Evolutionary conservation across 345 rosid genomes (phyloP).

Genomic region (Capsella bursapastoris): DNA sequence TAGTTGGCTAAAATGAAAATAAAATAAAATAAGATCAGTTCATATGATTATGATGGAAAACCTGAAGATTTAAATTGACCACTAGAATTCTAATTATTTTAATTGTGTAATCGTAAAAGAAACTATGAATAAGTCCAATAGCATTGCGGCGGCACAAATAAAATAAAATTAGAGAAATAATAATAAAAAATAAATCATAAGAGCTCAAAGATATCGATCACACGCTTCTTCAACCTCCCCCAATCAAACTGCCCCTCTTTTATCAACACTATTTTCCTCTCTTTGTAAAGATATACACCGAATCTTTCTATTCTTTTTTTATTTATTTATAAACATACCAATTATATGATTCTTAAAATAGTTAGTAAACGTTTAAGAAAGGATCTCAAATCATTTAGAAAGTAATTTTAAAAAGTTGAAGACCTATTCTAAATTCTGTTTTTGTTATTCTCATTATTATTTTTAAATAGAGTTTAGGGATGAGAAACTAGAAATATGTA

Average conservation of each 20-base stretch:
- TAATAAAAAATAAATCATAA: constrained; percentile 9
- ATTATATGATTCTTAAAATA: neutral
- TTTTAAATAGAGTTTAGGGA: neutral
- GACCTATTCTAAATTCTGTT: neutral
- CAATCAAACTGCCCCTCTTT: constrained; percentile 39
- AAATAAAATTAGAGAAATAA: neutral
- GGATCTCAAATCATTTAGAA: neutral
- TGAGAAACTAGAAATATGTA: neutral
- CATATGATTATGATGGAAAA: constrained; percentile 25
- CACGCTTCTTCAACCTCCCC: constrained; percentile 44
- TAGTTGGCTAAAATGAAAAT: constrained; percentile 8
- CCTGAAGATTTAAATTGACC: constrained; percentile 29
- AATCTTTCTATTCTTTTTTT: neutral
- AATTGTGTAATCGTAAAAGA: constrained; percentile 5
- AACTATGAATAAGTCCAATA: constrained; percentile 27
- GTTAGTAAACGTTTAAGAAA: neutral
- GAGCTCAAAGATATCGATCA: constrained; percentile 38
- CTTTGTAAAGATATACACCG: neutral
- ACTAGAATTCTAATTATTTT: constrained; percentile 1
- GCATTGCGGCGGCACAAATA: constrained; percentile 37
- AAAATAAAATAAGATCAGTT: neutral
- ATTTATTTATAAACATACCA: neutral
- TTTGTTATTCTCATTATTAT: neutral
- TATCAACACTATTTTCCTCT: constrained; percentile 24
- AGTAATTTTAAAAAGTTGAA: neutral